These are phyloP conservation scores for Colletotrichum theobromicola DNA, from an alignment of 2,329 filamentous ascomycete genomes.

Conservation along the genomic window DNA sequence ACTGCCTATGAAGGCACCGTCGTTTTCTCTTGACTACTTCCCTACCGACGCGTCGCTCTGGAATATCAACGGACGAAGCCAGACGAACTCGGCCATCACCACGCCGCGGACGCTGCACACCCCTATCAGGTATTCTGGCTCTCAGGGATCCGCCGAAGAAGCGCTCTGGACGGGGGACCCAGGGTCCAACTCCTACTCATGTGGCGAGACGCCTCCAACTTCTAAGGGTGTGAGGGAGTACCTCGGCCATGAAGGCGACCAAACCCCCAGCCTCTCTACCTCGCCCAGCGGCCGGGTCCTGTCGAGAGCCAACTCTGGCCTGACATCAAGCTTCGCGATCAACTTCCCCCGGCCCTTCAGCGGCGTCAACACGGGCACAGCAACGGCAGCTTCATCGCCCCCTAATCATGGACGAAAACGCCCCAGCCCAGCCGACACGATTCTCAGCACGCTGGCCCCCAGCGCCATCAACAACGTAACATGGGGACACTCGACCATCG, in stretches of 20 bases:
- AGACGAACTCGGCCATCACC: conserved; percentile 58
- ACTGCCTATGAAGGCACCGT: conserved; percentile 67
- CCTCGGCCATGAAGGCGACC: conserved; percentile 45
- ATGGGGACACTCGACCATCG: conserved; percentile 53
- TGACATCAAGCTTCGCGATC: conserved; percentile 61
- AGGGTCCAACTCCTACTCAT: conserved; percentile 63
- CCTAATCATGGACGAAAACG: conserved; percentile 54
- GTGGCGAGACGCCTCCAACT: conserved; percentile 66
- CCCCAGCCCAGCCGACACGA: conserved; percentile 66
- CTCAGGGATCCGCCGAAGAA: conserved; percentile 60
- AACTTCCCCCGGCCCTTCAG: conserved; percentile 57
- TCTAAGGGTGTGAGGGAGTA: conserved; percentile 51
- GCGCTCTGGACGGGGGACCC: conserved; percentile 57
- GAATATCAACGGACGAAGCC: conserved; percentile 56
- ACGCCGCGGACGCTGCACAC: conserved; percentile 64
- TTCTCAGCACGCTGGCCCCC: conserved; percentile 59
- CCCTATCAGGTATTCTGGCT: conserved; percentile 58
- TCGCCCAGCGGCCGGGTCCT: conserved; percentile 62
- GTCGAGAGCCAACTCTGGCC: conserved; percentile 58
- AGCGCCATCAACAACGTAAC: conserved; percentile 49
- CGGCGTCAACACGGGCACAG: conserved; percentile 31
- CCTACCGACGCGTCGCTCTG: conserved; percentile 62
- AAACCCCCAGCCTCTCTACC: conserved; percentile 60
- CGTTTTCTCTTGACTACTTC: conserved; percentile 72
- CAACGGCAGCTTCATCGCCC: conserved; percentile 45